Conservation (phyloP, 345 rosid genomes). For the Crucihimalaya himalaica region DNA sequence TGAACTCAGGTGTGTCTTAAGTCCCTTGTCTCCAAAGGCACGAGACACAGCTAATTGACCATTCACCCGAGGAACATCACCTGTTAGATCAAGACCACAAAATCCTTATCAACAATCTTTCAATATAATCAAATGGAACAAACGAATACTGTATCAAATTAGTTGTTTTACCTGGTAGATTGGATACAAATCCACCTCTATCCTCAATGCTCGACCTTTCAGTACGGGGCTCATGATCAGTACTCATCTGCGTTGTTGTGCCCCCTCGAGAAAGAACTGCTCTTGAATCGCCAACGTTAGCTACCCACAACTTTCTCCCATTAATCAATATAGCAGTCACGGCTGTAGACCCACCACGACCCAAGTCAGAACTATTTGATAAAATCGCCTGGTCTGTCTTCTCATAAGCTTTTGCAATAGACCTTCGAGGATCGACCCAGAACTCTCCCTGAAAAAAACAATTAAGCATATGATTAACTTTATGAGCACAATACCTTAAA, state of each 20-base stretch:
- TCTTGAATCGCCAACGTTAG: constrained; percentile 77
- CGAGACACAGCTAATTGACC: constrained; percentile 90
- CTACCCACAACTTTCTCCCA: constrained; percentile 62
- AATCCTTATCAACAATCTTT: not conserved
- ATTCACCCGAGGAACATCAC: constrained; percentile 84
- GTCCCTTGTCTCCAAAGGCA: constrained; percentile 83
- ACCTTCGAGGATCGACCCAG: constrained; percentile 64
- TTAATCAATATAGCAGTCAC: constrained; percentile 76
- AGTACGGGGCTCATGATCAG: constrained; percentile 72
- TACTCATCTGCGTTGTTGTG: constrained; percentile 52
- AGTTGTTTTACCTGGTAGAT: constrained; percentile 64
- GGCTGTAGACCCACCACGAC: constrained; percentile 83
- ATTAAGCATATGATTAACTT: not conserved
- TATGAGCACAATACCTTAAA: not conserved
- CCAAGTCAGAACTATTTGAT: constrained; percentile 64
- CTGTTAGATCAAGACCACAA: constrained; percentile 35
- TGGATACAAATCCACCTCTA: constrained; percentile 85
- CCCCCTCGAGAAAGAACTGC: constrained; percentile 66
- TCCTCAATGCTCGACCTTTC: constrained; percentile 77
- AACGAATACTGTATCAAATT: not conserved
- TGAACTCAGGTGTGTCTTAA: constrained; percentile 77
- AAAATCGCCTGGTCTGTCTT: constrained; percentile 78
- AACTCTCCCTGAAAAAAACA: constrained; percentile 57
- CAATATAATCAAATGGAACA: not conserved
- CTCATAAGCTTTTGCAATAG: constrained; percentile 74